These are phyloP conservation scores for Aspergillus affinis DNA, from an alignment of 495 filamentous ascomycete genomes.

Conservation along the genomic window DNA sequence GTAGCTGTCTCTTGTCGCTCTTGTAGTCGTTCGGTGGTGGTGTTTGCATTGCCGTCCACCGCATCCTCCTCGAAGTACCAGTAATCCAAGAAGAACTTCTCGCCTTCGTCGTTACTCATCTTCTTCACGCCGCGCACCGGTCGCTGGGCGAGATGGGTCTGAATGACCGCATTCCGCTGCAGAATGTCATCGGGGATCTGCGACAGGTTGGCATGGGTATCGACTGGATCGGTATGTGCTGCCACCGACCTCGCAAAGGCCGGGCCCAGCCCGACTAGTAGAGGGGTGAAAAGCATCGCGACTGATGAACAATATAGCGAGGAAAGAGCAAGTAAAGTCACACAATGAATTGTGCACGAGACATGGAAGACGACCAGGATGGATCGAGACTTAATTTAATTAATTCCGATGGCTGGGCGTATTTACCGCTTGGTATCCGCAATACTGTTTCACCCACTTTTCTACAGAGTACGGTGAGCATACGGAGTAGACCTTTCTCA, in stretches of 20 bases:
- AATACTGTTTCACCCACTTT: too few species aligned
- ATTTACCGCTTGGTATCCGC: neutral
- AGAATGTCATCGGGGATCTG: slow-evolving; percentile 13
- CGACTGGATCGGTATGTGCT: neutral
- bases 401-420: slow-evolving; percentile 6
- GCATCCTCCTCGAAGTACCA: slow-evolving; percentile 50
- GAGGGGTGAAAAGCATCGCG: neutral
- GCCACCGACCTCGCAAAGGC: neutral
- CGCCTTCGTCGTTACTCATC: slow-evolving; percentile 77
- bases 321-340: neutral
- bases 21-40: neutral
- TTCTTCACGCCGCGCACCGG: slow-evolving; percentile 56
- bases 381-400: neutral
- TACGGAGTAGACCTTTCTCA: too few species aligned
- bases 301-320: neutral
- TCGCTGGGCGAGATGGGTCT: slow-evolving; percentile 15
- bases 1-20: neutral
- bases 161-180: slow-evolving; percentile 28
- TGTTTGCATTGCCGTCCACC: neutral
- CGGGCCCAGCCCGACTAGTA: slow-evolving; percentile 4
- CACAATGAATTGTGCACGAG: neutral
- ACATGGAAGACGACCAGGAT: neutral
- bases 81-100: slow-evolving; percentile 76
- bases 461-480: too few species aligned
- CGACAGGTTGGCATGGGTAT: slow-evolving; percentile 1